These are phyloP conservation scores for Aspergillus heteromorphus DNA, from an alignment of 495 filamentous ascomycete genomes.

Conservation along the genomic window DNA sequence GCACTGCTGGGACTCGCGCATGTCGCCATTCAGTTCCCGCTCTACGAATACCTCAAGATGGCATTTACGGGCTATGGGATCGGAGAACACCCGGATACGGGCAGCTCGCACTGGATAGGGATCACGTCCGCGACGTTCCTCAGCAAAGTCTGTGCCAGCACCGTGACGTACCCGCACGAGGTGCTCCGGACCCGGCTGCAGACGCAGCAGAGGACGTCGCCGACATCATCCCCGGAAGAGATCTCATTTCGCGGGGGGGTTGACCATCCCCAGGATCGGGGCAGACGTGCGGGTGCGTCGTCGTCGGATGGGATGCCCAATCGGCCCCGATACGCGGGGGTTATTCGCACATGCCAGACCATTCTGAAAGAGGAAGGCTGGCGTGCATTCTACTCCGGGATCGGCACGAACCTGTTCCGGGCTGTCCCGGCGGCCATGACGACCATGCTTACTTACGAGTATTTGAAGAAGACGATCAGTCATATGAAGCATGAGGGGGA, in stretches of 20 bases:
- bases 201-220: slow-evolving; percentile 64
- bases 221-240: slow-evolving; percentile 42
- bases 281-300: slow-evolving; percentile 40
- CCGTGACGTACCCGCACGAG: slow-evolving; percentile 95
- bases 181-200: slow-evolving; percentile 87
- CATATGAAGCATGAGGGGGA: slow-evolving; percentile 46
- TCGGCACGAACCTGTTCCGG: slow-evolving; percentile 96
- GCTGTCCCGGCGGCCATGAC: slow-evolving; percentile 94
- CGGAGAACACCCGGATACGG: slow-evolving; percentile 59
- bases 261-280: slow-evolving; percentile 37
- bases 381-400: slow-evolving; percentile 94
- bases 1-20: slow-evolving; percentile 89
- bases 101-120: slow-evolving; percentile 61
- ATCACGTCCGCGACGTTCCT: slow-evolving; percentile 86
- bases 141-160: slow-evolving; percentile 91
- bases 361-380: slow-evolving; percentile 91
- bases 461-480: slow-evolving; percentile 57
- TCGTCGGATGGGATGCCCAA: slow-evolving; percentile 54
- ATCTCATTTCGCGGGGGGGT: slow-evolving; percentile 62
- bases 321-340: slow-evolving; percentile 69
- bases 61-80: slow-evolving; percentile 83
- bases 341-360: slow-evolving; percentile 74
- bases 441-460: slow-evolving; percentile 96
- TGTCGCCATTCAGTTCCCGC: slow-evolving; percentile 95
- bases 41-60: slow-evolving; percentile 90